Base-by-base conservation (phyloP, 371 early-diverging fungal species). In the Rhizopus delemar region DNA sequence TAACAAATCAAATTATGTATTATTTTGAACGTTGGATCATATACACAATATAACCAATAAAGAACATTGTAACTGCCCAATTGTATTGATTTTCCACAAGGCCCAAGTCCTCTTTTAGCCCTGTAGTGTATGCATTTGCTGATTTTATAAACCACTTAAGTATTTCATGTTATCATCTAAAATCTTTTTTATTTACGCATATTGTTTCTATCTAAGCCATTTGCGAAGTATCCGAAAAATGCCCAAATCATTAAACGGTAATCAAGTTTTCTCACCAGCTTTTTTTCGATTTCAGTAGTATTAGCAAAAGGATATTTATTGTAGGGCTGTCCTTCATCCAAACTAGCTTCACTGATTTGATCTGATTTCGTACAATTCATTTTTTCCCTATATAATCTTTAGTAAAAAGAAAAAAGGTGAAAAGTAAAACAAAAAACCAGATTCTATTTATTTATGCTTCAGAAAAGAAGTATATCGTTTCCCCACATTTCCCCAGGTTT, bases 151-250 rank as follows among this genome's bases (percentile, higher is more conserved):
- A 41, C 12, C 7, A 6, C 11, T 34, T 46, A 8, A 38, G n/a
- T 16, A 16, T n/a, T n/a, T 13, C 9, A 28, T 13, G 13, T n/a
- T 31, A 8, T 4, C 15, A 3, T 32, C 4, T 22, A 48, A 7
- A n/a, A 8, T 28, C 29, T 5, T 9, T 28, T 31, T 13, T 15
- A 65, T 70, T 68, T 68, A 74, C 83, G 90, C 69, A 93, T 89
- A 60, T 91, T 93, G 55, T 85, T 85, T 45, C 92, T 83, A 66
- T 91, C 92, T 8, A 93, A 68, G 57, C 86, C 86, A 53, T 82
- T 85, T 41, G 89, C 85, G 50, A 91, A 78, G 56, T 91, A 91
- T 12, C 87, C 82, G 31, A 86, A 69, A 49, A 83, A 76, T 33
- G 91, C 79, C 68, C 88, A 80, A 5, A 92, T 84, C 52, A 91